Percentiles rank a stretch among this genome's conserved stretches.
Evolutionary conservation across 352 stramenopile genomes (phyloP).

Genomic region (Pythium oligandrum): DNA sequence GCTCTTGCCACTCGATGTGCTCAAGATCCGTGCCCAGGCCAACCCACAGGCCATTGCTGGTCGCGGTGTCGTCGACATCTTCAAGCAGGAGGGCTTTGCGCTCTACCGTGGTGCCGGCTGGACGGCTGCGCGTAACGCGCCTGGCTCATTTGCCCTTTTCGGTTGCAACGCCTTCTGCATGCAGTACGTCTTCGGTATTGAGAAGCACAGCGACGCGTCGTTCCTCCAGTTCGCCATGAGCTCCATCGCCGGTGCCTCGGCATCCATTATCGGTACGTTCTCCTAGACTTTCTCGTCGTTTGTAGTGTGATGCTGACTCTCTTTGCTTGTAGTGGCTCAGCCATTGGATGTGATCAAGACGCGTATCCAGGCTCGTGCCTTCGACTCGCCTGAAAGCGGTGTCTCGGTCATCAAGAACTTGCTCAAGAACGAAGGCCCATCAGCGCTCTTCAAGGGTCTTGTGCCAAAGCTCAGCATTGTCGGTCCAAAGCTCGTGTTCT

Average conservation of each 20-base stretch:
- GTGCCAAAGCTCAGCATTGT: constrained; percentile 94
- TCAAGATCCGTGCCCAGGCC: constrained; percentile 96
- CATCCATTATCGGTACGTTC: constrained; percentile 74
- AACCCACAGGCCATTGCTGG: constrained; percentile 90
- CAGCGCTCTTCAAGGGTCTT: constrained; percentile 94
- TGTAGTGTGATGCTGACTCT: neutral
- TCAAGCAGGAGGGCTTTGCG: constrained; percentile 87
- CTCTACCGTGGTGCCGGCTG: constrained; percentile 90
- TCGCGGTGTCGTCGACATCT: constrained; percentile 90
- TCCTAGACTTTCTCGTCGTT: too few species aligned
- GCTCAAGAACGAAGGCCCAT: constrained; percentile 88
- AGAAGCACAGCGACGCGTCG: constrained; percentile 87
- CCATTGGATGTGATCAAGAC: constrained; percentile 96
- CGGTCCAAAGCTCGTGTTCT: constrained; percentile 95
- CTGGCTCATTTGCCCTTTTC: constrained; percentile 94
- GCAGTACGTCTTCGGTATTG: constrained; percentile 89
- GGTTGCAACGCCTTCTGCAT: constrained; percentile 86
- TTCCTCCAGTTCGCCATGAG: constrained; percentile 92
- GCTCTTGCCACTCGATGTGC: constrained; percentile 92
- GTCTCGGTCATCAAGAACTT: constrained; percentile 89
- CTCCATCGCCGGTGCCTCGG: constrained; percentile 74
- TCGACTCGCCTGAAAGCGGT: constrained; percentile 92
- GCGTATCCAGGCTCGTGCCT: constrained; percentile 90
- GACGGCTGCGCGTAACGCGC: constrained; percentile 92
- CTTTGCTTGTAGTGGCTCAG: constrained; percentile 66